Evolutionary conservation across 2,329 filamentous ascomycete genomes (phyloP).

Genomic region (Trichoderma aggressivum): DNA sequence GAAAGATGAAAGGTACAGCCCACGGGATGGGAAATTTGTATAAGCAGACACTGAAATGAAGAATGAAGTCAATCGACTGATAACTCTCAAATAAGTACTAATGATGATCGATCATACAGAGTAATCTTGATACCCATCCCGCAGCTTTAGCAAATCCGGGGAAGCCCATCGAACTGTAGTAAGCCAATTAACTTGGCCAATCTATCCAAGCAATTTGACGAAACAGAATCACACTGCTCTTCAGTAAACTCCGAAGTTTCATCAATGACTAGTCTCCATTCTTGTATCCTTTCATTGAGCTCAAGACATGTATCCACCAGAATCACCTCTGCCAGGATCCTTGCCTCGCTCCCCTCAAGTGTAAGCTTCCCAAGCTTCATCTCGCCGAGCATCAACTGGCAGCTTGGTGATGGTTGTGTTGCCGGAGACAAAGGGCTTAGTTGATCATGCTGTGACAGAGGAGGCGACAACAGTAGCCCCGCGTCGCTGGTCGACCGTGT

Average conservation of each 20-base stretch:
- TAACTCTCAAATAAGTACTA: background rate
- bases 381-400: background rate
- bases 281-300: slow-evolving; percentile 11
- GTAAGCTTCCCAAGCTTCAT: slow-evolving; percentile 16
- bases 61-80: background rate
- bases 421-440: background rate
- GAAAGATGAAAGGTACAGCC: background rate
- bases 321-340: slow-evolving; percentile 8
- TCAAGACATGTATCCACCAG: slow-evolving; percentile 16
- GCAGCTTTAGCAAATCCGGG: background rate
- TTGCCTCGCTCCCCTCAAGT: slow-evolving; percentile 3
- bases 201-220: background rate
- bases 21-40: background rate
- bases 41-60: background rate
- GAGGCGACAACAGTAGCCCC: background rate
- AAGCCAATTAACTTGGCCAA: slow-evolving; percentile 16
- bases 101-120: background rate
- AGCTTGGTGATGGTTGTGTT: background rate
- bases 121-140: background rate
- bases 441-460: background rate
- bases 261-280: slow-evolving; percentile 11
- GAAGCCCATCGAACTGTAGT: slow-evolving; percentile 13
- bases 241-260: background rate
- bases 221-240: slow-evolving; percentile 1
- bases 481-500: background rate